Base-by-base conservation (phyloP, 768 basidiomycete species). In the Hirschioporus abietinus region DNA sequence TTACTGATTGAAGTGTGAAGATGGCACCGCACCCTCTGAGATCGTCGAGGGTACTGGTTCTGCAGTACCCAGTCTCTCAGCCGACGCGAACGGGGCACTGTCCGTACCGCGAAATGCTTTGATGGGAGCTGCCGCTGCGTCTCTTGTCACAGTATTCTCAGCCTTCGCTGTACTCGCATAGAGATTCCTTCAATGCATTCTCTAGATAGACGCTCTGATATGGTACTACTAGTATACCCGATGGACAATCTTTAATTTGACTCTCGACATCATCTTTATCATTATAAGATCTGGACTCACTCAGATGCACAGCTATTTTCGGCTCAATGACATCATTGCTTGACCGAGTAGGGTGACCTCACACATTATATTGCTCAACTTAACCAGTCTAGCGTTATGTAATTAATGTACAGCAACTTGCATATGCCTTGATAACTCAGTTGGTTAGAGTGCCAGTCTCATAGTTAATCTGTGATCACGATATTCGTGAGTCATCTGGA, bases 21-120 rank as follows among this genome's bases (percentile, higher is more conserved):
- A 75, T 62, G 76, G 75, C 24, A 20, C 72, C 15, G 61, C 64
- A 24, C 75, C 77, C 15, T 65, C 72, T 4, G 67, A 67, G 30
- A 70, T 78, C 64, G 42, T 67, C 7, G 66, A 58, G 60, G 66
- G 66, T 6, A 67, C 66, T 20, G 66, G 64, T 4, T 58, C 66
- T 27, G 66, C 66, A 59, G 63, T 64, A 18, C 66, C 66, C 20
- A 67, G 52, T 1, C 63, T 52, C 15, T 52, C 42, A 15, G 12
- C 42, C 12, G 20, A 12, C 12, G 42, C 12, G 42, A 20, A 52
- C 42, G 42, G 42, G 20, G 42, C 42, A 3, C 12, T 52, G 12
- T 6, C 42, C 4, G 20, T 52, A 3, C 42, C 42, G 3, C 42
- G 20, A 20, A 52, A 52, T 52, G 42, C 42, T 15, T 52, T 52